A percentile compares a stretch with the other conserved stretches of the same genome.
phyloP scores from a whole-genome alignment of 2,329 filamentous ascomycete genomes.

The Penicillium sp. region DNA sequence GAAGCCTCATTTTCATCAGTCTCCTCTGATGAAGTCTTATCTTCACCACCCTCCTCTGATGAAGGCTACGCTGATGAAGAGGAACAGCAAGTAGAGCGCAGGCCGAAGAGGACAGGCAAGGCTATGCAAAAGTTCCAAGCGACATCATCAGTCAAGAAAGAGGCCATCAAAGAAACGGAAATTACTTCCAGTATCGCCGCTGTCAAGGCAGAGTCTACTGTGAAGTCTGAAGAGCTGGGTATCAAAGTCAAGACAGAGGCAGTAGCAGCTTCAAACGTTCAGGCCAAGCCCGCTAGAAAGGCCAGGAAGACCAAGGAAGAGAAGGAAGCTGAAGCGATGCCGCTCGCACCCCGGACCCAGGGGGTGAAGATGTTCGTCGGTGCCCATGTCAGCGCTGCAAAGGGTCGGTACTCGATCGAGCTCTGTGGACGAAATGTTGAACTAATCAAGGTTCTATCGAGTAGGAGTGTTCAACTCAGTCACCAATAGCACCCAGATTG shows the following conservation, averaged over 20 bases:
- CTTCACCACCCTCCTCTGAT: background rate
- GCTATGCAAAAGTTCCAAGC: constrained; percentile 1
- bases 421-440: background rate
- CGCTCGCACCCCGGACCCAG: constrained; percentile 68
- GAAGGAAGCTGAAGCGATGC: constrained; percentile 58
- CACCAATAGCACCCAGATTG: constrained; percentile 74
- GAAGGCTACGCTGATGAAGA: constrained; percentile 11
- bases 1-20: constrained; percentile 11
- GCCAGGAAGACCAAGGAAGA: constrained; percentile 58
- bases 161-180: constrained; percentile 6
- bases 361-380: constrained; percentile 82
- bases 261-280: constrained; percentile 41
- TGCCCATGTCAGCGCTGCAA: constrained; percentile 87
- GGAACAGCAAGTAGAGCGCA: constrained; percentile 15
- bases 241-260: constrained; percentile 18
- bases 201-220: background rate
- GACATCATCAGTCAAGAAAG: constrained; percentile 18
- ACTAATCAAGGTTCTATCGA: constrained; percentile 5
- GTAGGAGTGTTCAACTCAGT: constrained; percentile 87
- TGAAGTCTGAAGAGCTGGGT: constrained; percentile 9
- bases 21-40: no score
- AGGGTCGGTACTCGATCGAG: constrained; percentile 58
- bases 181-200: background rate
- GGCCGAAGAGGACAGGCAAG: constrained; percentile 9
- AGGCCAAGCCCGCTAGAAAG: constrained; percentile 53